Percentiles rank a stretch among this genome's conserved stretches.
These are phyloP conservation scores for Grosmannia huntii DNA, from an alignment of 2,329 filamentous ascomycete genomes.

Conservation along the genomic window DNA sequence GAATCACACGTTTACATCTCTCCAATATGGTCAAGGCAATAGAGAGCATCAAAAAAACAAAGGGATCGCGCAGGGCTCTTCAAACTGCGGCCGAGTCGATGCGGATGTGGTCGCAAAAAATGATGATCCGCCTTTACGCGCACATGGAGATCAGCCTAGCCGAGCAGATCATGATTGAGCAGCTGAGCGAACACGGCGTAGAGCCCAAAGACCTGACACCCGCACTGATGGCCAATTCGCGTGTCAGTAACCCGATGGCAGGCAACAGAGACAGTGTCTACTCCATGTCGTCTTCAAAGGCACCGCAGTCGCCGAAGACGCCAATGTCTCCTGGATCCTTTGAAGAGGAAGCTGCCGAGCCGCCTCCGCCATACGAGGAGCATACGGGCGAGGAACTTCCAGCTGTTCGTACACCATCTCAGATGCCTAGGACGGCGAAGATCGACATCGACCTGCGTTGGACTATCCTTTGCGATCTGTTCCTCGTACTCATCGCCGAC, in stretches of 20 bases:
- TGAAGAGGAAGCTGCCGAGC: slow-evolving; percentile 34
- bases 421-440: slow-evolving; percentile 67
- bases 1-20: slow-evolving; percentile 70
- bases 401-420: slow-evolving; percentile 68
- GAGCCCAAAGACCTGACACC: slow-evolving; percentile 72
- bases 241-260: slow-evolving; percentile 85
- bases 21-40: slow-evolving; percentile 61
- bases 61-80: slow-evolving; percentile 48
- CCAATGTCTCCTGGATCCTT: background rate
- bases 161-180: slow-evolving; percentile 98
- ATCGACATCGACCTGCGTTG: slow-evolving; percentile 94
- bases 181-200: slow-evolving; percentile 85
- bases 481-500: slow-evolving; percentile 92
- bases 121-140: slow-evolving; percentile 87
- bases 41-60: slow-evolving; percentile 38
- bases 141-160: slow-evolving; percentile 92
- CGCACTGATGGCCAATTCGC: slow-evolving; percentile 78
- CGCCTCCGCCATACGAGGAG: slow-evolving; percentile 48
- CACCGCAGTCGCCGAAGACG: background rate
- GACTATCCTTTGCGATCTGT: slow-evolving; percentile 93
- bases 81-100: slow-evolving; percentile 60
- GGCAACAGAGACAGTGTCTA: slow-evolving; percentile 20
- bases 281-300: background rate
- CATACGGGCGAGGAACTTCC: slow-evolving; percentile 59
- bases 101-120: slow-evolving; percentile 95